Conservation (phyloP, 495 filamentous ascomycete species). For the Penicillium bovifimosum region DNA sequence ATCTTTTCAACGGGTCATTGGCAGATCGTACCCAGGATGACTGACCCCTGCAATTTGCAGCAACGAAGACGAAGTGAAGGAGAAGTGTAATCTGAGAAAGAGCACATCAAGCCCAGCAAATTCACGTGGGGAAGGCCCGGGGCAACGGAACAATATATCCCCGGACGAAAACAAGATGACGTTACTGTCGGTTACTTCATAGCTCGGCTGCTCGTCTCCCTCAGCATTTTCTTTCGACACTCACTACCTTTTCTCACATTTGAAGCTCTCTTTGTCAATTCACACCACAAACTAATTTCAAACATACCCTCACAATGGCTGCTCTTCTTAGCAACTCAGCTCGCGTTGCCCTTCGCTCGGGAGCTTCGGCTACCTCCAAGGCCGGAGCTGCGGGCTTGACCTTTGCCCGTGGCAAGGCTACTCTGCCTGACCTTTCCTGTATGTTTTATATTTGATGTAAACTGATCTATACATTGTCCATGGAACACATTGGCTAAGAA, state of each 20-base stretch:
- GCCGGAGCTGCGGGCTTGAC: slow-evolving; percentile 61
- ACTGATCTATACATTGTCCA: neutral
- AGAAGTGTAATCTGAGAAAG: neutral
- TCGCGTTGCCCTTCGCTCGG: slow-evolving; percentile 51
- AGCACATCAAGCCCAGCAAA: slow-evolving; percentile 12
- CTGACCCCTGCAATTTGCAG: neutral
- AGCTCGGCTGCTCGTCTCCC: slow-evolving; percentile 9
- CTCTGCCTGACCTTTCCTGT: slow-evolving; percentile 92
- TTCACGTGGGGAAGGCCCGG: slow-evolving; percentile 20
- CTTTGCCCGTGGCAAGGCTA: slow-evolving; percentile 82
- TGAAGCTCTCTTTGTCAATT: slow-evolving; percentile 2
- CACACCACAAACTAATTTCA: neutral
- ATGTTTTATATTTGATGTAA: slow-evolving; percentile 28
- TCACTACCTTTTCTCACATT: slow-evolving; percentile 5
- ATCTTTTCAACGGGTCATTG: slow-evolving; percentile 16
- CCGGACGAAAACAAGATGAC: slow-evolving; percentile 30
- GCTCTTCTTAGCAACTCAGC: slow-evolving; percentile 49
- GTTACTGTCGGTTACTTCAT: slow-evolving; percentile 31
- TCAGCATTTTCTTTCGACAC: slow-evolving; percentile 7
- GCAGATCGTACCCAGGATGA: neutral
- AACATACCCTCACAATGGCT: slow-evolving; percentile 44
- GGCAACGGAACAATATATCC: slow-evolving; percentile 9
- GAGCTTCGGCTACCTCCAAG: slow-evolving; percentile 44
- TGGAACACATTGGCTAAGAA: slow-evolving; percentile 4
- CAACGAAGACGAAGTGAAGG: neutral